phyloP scores from a whole-genome alignment of 2,329 filamentous ascomycete genomes.

The Phyllosticta capitalensis region DNA sequence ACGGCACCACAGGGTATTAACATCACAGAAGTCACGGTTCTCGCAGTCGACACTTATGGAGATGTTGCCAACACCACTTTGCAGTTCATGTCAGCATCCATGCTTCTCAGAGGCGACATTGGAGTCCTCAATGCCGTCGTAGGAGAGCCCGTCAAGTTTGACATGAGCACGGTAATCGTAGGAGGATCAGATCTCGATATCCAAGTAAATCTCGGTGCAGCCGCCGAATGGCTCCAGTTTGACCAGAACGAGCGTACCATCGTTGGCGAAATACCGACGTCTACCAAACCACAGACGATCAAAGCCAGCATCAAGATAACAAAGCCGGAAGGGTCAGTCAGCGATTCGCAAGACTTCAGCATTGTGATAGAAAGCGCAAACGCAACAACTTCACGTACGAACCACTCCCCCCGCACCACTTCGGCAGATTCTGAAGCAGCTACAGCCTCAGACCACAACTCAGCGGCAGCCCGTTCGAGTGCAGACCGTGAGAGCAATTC shows the following conservation, averaged over 20 bases:
- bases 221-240: conserved; percentile 42
- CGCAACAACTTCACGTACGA: neutral
- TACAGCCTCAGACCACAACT: conserved; percentile 14
- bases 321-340: conserved; percentile 14
- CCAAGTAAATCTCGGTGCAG: conserved; percentile 34
- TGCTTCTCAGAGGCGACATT: conserved; percentile 36
- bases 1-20: conserved; percentile 50
- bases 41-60: conserved; percentile 49
- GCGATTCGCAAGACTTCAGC: conserved; percentile 36
- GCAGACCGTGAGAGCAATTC: neutral
- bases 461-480: neutral
- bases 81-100: conserved; percentile 30
- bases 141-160: conserved; percentile 26
- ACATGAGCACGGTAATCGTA: conserved; percentile 32
- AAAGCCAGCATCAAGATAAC: conserved; percentile 36
- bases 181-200: conserved; percentile 18
- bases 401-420: conserved; percentile 12
- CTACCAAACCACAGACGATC: conserved; percentile 29
- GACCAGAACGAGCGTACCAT: conserved; percentile 36
- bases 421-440: conserved; percentile 17
- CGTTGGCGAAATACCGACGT: conserved; percentile 39
- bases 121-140: conserved; percentile 38
- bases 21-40: conserved; percentile 54
- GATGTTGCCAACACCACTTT: conserved; percentile 52
- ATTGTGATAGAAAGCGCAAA: conserved; percentile 19